Conservation (phyloP, 352 stramenopile species). For the Globisporangium splendens region DNA sequence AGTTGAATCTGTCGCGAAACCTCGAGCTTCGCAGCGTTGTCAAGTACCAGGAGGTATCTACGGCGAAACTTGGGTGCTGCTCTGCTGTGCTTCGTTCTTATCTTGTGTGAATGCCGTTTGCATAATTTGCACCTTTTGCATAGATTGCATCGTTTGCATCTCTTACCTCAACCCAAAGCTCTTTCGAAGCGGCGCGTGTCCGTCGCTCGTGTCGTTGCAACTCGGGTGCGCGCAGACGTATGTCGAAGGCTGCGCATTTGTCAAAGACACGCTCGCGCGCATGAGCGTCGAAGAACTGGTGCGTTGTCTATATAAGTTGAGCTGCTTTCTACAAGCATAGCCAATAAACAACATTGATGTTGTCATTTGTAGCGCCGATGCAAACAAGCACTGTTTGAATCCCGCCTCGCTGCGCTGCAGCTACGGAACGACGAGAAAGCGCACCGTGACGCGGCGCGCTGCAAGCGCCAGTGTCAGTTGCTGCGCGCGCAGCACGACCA, state of each 20-base stretch:
- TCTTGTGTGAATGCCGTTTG: neutral
- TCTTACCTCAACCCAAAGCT: constrained; percentile 24
- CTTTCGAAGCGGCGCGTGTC: constrained; percentile 37
- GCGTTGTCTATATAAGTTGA: constrained; percentile 6
- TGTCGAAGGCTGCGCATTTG: constrained; percentile 33
- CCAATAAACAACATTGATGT: neutral
- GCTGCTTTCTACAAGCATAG: neutral
- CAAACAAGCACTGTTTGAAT: constrained; percentile 50
- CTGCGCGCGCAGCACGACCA: constrained; percentile 49
- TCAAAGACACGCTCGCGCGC: constrained; percentile 26
- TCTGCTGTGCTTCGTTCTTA: neutral
- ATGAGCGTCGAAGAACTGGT: constrained; percentile 63
- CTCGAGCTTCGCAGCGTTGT: constrained; percentile 32
- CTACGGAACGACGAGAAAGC: constrained; percentile 30
- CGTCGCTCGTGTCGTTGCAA: constrained; percentile 51
- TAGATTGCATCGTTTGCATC: too few species aligned
- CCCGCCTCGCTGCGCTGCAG: constrained; percentile 26
- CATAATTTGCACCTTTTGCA: too few species aligned
- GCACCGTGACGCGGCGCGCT: constrained; percentile 24
- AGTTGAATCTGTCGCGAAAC: constrained; percentile 56
- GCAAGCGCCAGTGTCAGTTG: constrained; percentile 32
- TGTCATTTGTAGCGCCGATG: constrained; percentile 12
- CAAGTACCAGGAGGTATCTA: constrained; percentile 37
- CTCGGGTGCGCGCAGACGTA: constrained; percentile 44
- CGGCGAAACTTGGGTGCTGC: too few species aligned